These are phyloP conservation scores for Boeremia lycopersici DNA, from an alignment of 2,329 filamentous ascomycete genomes.

Conservation along the genomic window DNA sequence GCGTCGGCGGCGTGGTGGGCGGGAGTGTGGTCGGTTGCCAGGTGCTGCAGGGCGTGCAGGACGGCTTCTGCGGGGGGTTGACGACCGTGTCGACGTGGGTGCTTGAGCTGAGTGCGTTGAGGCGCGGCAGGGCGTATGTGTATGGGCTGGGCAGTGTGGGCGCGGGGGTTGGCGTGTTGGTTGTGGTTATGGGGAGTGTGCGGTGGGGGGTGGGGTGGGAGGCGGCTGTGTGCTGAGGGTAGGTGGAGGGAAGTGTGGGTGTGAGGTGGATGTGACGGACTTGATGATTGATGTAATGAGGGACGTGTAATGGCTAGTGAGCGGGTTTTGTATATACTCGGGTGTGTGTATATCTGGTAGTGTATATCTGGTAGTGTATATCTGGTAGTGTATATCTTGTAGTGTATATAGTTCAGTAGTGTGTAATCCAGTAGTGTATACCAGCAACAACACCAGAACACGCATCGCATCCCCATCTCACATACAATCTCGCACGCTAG, in stretches of 20 bases:
- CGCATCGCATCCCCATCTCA: no score
- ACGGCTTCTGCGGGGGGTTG: constrained; percentile 56
- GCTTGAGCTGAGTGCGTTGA: constrained; percentile 50
- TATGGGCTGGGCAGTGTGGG: constrained; percentile 70
- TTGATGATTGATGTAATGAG: not conserved
- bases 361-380: no score
- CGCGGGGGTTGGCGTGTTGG: constrained; percentile 63
- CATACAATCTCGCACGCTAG: no score
- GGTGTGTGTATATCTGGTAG: no score
- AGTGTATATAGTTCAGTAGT: no score
- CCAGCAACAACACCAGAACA: no score
- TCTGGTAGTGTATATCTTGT: no score
- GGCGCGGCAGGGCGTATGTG: constrained; percentile 65
- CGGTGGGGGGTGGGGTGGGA: constrained; percentile 65
- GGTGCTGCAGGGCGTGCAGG: constrained; percentile 54
- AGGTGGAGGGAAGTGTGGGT: not conserved
- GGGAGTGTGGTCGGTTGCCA: constrained; percentile 52
- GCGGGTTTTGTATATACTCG: no score
- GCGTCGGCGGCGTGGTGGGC: constrained; percentile 46
- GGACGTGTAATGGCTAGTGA: no score
- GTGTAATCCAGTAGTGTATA: no score
- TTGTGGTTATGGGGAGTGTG: constrained; percentile 76
- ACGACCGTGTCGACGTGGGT: constrained; percentile 58
- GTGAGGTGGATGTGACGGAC: not conserved
- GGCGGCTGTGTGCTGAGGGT: constrained; percentile 40